Conservation (phyloP, 345 rosid genomes). For the Salix dunnii region DNA sequence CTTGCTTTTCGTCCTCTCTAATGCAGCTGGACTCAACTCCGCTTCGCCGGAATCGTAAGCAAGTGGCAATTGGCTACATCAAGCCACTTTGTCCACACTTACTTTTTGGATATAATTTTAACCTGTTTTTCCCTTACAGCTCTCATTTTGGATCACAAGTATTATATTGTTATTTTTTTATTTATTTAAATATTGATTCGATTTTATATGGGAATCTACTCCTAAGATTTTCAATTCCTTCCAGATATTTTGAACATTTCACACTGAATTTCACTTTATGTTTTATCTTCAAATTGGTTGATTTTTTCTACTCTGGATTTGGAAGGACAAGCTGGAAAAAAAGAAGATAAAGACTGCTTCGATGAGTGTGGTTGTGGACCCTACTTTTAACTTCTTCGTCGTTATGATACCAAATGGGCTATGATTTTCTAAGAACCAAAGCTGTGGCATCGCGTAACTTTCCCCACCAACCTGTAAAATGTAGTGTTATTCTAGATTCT, state of each 20-base stretch:
- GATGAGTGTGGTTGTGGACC: constrained; percentile 30
- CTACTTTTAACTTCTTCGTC: constrained; percentile 20
- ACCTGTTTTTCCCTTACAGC: too few species aligned
- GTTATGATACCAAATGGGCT: constrained; percentile 16
- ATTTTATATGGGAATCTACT: too few species aligned
- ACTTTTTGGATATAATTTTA: background rate
- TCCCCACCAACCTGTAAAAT: background rate
- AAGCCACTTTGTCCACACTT: background rate
- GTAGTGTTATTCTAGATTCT: background rate
- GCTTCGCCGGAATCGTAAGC: background rate
- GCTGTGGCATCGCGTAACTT: background rate
- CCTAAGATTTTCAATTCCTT: too few species aligned
- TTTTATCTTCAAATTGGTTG: too few species aligned
- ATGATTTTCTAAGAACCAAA: constrained; percentile 25
- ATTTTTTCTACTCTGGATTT: background rate
- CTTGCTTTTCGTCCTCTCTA: background rate
- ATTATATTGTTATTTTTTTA: too few species aligned
- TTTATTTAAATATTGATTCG: too few species aligned
- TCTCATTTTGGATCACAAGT: too few species aligned
- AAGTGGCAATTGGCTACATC: background rate
- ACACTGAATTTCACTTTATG: too few species aligned
- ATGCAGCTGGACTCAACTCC: background rate
- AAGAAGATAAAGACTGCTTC: constrained; percentile 1
- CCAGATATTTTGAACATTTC: too few species aligned
- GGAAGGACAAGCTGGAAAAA: constrained; percentile 10